A percentile compares a stretch with the other conserved stretches of the same genome.
These are phyloP conservation scores for Luvunga scandens DNA, from an alignment of 345 rosid species.

Conservation along the genomic window DNA sequence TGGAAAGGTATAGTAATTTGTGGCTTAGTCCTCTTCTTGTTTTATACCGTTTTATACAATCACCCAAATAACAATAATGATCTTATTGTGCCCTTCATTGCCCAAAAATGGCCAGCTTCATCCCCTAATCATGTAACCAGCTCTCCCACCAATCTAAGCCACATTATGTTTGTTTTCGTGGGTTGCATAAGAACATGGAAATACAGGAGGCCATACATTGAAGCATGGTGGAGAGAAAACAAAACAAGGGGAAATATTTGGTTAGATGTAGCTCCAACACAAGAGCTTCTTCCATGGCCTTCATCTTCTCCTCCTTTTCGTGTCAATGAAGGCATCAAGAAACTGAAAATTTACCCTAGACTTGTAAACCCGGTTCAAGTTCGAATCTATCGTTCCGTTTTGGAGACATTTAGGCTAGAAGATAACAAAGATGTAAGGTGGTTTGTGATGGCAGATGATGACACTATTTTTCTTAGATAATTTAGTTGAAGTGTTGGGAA, in stretches of 20 bases:
- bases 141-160: constrained; percentile 41
- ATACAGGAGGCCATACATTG: constrained; percentile 40
- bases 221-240: constrained; percentile 70
- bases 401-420: constrained; percentile 38
- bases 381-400: constrained; percentile 43
- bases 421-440: constrained; percentile 38
- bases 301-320: constrained; percentile 27
- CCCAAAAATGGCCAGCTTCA: constrained; percentile 2
- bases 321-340: constrained; percentile 43
- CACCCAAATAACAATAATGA: neutral
- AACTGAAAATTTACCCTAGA: constrained; percentile 28
- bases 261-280: constrained; percentile 40
- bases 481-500: constrained; percentile 37
- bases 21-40: constrained; percentile 18
- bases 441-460: constrained; percentile 67
- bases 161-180: constrained; percentile 45
- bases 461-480: constrained; percentile 51
- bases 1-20: constrained; percentile 22
- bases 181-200: constrained; percentile 46
- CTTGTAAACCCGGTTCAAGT: constrained; percentile 24
- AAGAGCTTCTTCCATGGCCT: constrained; percentile 50
- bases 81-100: neutral
- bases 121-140: neutral
- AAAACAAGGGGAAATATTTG: constrained; percentile 54
- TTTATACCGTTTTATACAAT: constrained; percentile 16